A percentile compares a stretch with the other conserved stretches of the same genome.
phyloP scores from a whole-genome alignment of 257 asterid species.

The Solanum lycopersicoides region DNA sequence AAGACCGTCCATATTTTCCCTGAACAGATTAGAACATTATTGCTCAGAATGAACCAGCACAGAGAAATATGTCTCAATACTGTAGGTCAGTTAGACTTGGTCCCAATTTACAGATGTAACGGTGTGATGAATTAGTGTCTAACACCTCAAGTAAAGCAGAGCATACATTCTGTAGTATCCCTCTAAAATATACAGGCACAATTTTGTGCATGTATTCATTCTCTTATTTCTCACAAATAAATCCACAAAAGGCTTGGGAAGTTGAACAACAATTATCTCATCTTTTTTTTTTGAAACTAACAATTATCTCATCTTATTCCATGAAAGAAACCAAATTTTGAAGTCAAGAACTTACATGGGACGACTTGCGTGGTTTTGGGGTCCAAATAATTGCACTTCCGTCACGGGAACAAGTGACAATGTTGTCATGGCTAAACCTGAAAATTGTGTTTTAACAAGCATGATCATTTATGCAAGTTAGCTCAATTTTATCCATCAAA shows the following conservation, averaged over 20 bases:
- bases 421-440: slow-evolving; percentile 84
- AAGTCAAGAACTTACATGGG: slow-evolving; percentile 54
- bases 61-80: neutral
- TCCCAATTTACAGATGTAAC: neutral
- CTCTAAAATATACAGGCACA: neutral
- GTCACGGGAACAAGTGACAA: slow-evolving; percentile 96
- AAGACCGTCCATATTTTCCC: slow-evolving; percentile 70
- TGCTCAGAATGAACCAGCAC: neutral
- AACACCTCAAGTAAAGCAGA: neutral
- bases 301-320: neutral
- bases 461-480: slow-evolving; percentile 1
- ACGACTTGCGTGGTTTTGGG: slow-evolving; percentile 70
- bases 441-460: slow-evolving; percentile 7
- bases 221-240: neutral
- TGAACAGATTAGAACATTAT: slow-evolving; percentile 9
- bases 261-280: neutral
- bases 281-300: neutral
- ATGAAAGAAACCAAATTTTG: neutral
- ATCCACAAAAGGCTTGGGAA: neutral
- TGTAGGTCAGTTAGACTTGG: neutral
- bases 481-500: neutral
- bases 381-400: slow-evolving; percentile 99
- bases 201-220: neutral
- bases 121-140: neutral
- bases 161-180: neutral